Evolutionary conservation across 352 stramenopile species (phyloP), one percentile per base, ranked within the genome.

Genomic region (Pythium aquatile): DNA sequence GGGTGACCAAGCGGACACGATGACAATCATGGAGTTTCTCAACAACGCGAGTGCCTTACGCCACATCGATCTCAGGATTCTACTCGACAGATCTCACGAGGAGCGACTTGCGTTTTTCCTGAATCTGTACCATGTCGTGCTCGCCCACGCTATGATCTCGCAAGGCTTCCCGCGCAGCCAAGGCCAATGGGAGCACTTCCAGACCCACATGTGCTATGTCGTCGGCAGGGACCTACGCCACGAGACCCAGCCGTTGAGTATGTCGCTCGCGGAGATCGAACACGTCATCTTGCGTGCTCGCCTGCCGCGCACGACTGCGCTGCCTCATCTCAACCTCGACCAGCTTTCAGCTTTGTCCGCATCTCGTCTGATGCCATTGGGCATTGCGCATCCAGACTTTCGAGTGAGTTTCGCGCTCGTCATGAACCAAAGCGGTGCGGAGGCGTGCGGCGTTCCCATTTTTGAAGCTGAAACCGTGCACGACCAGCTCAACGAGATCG

Each of bases 231-330:
- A 72, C 51, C 1, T 29, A 7, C 44, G 63, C 67, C 40, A 74
- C 54, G 9, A 44, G 24, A 54, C 55, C 14, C 66, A 68, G 55
- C 60, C 60, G 20, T 33, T 73, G 20, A 73, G 20, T 20, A 61
- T 95, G 46, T 93, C 86, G 28, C 71, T 95, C 8, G 84, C 81
- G 2, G 86, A 93, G 47, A 88, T 95, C 24, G 84, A 95, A 57
- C 84, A 91, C 55, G 57, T 88, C 28, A 72, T 94, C 8, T 60
- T 94, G 16, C 81, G 85, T 0, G 77, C 72, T 35, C 80, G 84
- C 2, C 65, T 93, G 47, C 78, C 77, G 5, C 72, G 58, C 8
- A 73, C 81, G 0, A 68, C 79, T 5, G 65, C 30, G 0, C 44
- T 93, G 13, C 79, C 84, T 2, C 76, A 93, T 53, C 24, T 80